Conservation (phyloP, 1,284 basidiomycete species). For the Microbotryomycetes sp. region DNA sequence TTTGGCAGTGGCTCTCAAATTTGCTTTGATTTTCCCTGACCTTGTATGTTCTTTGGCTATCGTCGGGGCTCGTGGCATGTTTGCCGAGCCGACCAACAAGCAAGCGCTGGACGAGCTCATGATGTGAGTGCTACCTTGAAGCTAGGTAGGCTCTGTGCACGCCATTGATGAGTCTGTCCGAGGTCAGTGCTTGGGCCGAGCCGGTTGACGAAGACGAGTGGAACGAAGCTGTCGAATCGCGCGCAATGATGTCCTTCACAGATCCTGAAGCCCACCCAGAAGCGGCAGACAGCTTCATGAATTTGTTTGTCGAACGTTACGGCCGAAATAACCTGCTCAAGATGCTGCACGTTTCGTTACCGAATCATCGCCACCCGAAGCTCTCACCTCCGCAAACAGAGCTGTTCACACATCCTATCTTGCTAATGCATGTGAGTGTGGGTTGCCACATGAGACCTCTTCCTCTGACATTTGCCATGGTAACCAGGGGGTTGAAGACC, state of each 20-base stretch:
- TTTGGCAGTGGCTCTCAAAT: slow-evolving; percentile 11
- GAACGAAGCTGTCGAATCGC: slow-evolving; percentile 11
- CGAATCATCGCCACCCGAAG: slow-evolving; percentile 12
- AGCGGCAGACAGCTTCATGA: slow-evolving; percentile 5
- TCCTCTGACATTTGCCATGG: not conserved
- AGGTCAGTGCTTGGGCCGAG: not conserved
- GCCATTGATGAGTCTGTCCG: not conserved
- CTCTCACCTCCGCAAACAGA: slow-evolving; percentile 7
- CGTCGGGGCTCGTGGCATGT: slow-evolving; percentile 16
- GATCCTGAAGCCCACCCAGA: not conserved
- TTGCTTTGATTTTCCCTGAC: slow-evolving; percentile 17
- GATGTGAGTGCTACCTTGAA: not conserved
- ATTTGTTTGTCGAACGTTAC: not conserved
- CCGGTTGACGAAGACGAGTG: slow-evolving; percentile 6
- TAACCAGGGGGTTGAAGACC: not conserved
- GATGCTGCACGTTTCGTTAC: slow-evolving; percentile 3
- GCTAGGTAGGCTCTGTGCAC: too few species aligned
- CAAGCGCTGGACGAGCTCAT: not conserved
- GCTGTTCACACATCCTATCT: slow-evolving; percentile 6
- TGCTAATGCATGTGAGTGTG: slow-evolving; percentile 15
- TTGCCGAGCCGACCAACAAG: slow-evolving; percentile 7
- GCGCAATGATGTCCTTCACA: slow-evolving; percentile 1
- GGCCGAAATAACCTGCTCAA: slow-evolving; percentile 11
- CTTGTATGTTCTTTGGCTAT: slow-evolving; percentile 22
- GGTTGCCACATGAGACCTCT: not conserved